phyloP scores from a whole-genome alignment of 768 basidiomycete genomes.

The Lactifluus volemus region DNA sequence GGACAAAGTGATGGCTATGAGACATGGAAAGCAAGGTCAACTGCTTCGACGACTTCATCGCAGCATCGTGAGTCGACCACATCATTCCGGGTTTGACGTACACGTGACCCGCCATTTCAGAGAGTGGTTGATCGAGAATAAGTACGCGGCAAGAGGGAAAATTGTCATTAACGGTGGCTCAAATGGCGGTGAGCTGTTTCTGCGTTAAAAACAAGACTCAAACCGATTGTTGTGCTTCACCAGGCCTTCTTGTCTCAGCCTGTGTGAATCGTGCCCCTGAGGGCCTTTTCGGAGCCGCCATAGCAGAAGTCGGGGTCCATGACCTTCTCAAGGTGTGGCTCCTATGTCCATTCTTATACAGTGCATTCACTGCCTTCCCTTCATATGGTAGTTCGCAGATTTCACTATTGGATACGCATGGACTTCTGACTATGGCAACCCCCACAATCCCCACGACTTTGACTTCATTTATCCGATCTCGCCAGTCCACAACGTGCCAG shows the following conservation, averaged over 20 bases:
- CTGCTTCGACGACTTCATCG: constrained; percentile 76
- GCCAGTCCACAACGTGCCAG: constrained; percentile 71
- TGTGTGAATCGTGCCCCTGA: constrained; percentile 73
- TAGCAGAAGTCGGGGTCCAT: constrained; percentile 76
- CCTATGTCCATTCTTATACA: background rate
- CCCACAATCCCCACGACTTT: constrained; percentile 67
- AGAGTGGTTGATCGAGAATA: constrained; percentile 63
- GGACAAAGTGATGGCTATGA: too few species aligned
- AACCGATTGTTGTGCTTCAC: background rate
- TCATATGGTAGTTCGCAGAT: constrained; percentile 50
- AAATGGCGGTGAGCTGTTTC: constrained; percentile 54
- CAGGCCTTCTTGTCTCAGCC: constrained; percentile 77
- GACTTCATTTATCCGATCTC: constrained; percentile 79
- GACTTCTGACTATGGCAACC: constrained; percentile 73
- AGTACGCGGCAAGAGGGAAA: constrained; percentile 59
- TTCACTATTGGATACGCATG: constrained; percentile 76
- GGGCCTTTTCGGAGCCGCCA: constrained; percentile 65
- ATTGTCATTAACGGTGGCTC: constrained; percentile 73
- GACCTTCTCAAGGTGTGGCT: constrained; percentile 62
- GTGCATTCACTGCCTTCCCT: background rate
- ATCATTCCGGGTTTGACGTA: background rate
- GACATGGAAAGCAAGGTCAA: constrained; percentile 39
- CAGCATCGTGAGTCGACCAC: constrained; percentile 51
- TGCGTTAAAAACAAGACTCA: background rate
- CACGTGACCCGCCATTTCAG: constrained; percentile 27